Evolutionary conservation across 345 rosid species (phyloP), one percentile per base, ranked within the genome.

Genomic region (Erodium maritimum): DNA sequence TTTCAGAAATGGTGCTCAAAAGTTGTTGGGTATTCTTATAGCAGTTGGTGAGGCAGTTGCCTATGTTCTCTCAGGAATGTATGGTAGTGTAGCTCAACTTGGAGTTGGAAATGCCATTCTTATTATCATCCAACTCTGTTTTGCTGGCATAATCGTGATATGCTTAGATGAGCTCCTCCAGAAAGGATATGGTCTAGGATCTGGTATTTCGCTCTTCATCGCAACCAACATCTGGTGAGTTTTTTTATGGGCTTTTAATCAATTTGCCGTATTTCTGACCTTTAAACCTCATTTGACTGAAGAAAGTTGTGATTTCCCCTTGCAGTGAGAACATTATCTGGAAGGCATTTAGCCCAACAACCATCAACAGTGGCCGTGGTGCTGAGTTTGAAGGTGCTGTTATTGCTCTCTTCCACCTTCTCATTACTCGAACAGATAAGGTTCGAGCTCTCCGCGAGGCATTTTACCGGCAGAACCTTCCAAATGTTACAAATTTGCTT

Each of bases 351-450:
- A 87, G 95, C 71, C 95, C 95, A 9, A 87, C 95, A 1, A 87
- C 95, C 50, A 82, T 87, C 45, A 87, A 87, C 76, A 87, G 89
- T 19, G 95, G 95, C 0, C 77, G 95, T 21, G 95, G 95, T 54
- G 95, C 91, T 65, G 91, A 87, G 67, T 87, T 87, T 75, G 95
- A 87, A 79, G 95, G 95, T 61, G 95, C 95, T 64, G 91, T 87
- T 52, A 87, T 87, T 62, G 95, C 95, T 51, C 60, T 87, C 60
- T 85, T 87, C 82, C 91, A 87, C 61, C 74, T 87, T 63, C 70
- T 87, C 64, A 87, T 87, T 60, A 87, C 95, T 0, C 78, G 85
- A 56, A 76, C 89, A 21, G 84, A 87, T 59, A 87, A 87, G 61
- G 87, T 85, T 23, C 89, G 86, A 0, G 95, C 89, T 5, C 85